These are phyloP conservation scores for Geosmithia putterillii DNA, from an alignment of 2,329 filamentous ascomycete species.

Conservation along the genomic window DNA sequence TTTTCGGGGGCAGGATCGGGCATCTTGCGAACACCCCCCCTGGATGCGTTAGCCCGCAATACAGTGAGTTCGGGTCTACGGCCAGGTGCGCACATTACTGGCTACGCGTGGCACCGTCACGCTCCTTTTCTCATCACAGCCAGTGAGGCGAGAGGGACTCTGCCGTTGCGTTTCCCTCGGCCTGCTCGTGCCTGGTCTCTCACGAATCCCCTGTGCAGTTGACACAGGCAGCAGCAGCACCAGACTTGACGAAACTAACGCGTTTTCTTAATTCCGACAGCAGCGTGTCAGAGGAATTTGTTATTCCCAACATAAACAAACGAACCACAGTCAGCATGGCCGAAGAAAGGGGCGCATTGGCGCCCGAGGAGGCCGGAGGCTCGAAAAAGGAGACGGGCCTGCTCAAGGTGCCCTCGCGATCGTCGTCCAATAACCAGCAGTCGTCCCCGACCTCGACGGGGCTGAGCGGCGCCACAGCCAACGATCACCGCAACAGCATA, in stretches of 20 bases:
- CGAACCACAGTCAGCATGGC: conserved; percentile 19
- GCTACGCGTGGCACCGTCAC: background rate
- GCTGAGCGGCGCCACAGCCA: conserved; percentile 46
- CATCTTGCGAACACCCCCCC: background rate
- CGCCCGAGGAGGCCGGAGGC: conserved; percentile 26
- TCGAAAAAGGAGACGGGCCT: conserved; percentile 38
- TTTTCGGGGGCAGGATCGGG: background rate
- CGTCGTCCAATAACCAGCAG: conserved; percentile 48
- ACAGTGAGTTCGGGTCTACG: background rate
- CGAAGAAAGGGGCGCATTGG: conserved; percentile 27
- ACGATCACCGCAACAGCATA: conserved; percentile 49
- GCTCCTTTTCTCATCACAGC: background rate
- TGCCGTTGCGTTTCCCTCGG: background rate
- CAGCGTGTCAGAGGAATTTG: background rate
- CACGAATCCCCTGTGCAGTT: background rate
- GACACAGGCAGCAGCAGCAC: background rate
- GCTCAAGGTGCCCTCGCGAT: conserved; percentile 48
- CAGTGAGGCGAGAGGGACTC: background rate
- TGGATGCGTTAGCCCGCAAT: background rate
- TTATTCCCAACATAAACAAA: background rate
- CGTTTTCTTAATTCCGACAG: background rate
- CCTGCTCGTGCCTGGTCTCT: background rate
- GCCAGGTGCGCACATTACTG: background rate
- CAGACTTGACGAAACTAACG: background rate
- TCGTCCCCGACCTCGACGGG: conserved; percentile 46